Conservation (phyloP, 1,284 basidiomycete species). For the Ustilago hordei region DNA sequence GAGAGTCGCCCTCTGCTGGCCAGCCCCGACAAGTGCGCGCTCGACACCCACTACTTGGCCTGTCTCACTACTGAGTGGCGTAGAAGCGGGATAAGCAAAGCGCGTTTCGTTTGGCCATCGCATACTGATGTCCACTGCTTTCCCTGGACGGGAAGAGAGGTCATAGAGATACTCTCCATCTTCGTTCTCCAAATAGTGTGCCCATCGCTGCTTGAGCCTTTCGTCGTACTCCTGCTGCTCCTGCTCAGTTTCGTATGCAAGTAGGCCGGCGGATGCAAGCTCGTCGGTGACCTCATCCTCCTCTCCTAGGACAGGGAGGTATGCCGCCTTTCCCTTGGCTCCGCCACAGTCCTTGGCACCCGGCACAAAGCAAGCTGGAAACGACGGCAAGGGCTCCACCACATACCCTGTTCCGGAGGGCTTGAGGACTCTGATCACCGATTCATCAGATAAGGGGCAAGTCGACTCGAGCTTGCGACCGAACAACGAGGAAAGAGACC, state of each 20-base stretch:
- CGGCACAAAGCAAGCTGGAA: constrained; percentile 7
- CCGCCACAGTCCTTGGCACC: constrained; percentile 10
- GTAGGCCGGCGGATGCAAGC: constrained; percentile 24
- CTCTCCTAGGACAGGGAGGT: constrained; percentile 27
- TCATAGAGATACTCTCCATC: constrained; percentile 45
- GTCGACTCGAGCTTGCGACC: constrained; percentile 20
- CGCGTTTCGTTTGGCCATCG: constrained; percentile 70
- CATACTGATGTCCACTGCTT: constrained; percentile 58
- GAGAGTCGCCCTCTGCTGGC: constrained; percentile 82
- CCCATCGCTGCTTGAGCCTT: constrained; percentile 24
- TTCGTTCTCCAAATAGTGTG: constrained; percentile 12
- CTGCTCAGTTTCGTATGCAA: constrained; percentile 25
- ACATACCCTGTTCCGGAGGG: constrained; percentile 26
- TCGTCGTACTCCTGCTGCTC: constrained; percentile 35
- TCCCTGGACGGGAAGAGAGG: background rate
- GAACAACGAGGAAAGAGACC: constrained; percentile 56
- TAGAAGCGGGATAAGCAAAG: constrained; percentile 70
- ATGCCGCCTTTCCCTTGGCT: background rate
- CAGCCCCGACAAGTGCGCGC: constrained; percentile 80
- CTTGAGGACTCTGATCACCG: constrained; percentile 39
- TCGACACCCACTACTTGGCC: constrained; percentile 74
- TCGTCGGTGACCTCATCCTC: constrained; percentile 40
- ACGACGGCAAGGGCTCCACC: constrained; percentile 25
- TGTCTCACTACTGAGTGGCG: constrained; percentile 22
- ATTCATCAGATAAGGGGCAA: constrained; percentile 54